These are phyloP conservation scores for Aspergillus fijiensis DNA, from an alignment of 2,329 filamentous ascomycete species.

Conservation along the genomic window DNA sequence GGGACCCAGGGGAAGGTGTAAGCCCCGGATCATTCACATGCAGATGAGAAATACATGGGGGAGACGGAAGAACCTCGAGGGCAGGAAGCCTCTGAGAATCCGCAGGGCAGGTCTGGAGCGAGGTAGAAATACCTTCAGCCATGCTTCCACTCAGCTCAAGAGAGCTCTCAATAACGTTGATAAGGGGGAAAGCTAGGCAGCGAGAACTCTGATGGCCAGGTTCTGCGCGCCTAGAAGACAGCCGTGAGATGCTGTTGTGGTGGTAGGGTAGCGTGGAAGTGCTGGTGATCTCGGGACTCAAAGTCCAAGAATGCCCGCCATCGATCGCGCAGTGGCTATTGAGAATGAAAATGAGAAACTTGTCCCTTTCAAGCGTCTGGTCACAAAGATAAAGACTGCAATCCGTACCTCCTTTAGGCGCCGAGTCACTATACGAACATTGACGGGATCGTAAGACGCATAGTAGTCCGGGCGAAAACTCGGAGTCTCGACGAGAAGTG, in stretches of 20 bases:
- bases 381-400: neutral
- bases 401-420: neutral
- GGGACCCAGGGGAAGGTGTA: constrained; percentile 43
- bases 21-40: constrained; percentile 42
- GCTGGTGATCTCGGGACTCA: neutral
- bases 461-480: neutral
- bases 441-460: neutral
- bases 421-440: neutral
- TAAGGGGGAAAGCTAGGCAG: neutral
- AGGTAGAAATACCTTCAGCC: constrained; percentile 44
- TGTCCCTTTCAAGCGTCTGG: neutral
- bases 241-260: neutral
- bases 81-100: constrained; percentile 18
- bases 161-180: neutral
- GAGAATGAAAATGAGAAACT: neutral
- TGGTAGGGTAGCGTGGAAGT: neutral
- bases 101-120: constrained; percentile 27
- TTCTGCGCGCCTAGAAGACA: neutral
- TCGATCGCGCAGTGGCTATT: neutral
- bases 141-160: constrained; percentile 25
- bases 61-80: constrained; percentile 23
- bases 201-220: neutral
- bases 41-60: constrained; percentile 23
- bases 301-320: neutral
- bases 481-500: neutral